phyloP scores from a whole-genome alignment of 208 protist genomes.

The Strigomonas oncopelti region DNA sequence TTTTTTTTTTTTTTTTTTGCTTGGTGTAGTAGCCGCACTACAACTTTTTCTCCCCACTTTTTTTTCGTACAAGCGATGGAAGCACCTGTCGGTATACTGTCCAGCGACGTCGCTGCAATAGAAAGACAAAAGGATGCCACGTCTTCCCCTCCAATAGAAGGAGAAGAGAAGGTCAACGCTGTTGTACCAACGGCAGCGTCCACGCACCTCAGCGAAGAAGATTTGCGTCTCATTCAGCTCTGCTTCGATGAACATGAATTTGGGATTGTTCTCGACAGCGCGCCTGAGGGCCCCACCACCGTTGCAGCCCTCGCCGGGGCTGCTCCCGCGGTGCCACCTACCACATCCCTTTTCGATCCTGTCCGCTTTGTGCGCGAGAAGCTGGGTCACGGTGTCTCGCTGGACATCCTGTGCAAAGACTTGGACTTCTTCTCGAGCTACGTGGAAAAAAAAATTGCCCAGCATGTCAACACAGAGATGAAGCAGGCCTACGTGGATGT shows the following conservation, averaged over 20 bases:
- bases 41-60: background rate
- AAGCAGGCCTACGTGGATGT: slow-evolving; percentile 75
- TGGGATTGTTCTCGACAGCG: slow-evolving; percentile 50
- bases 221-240: slow-evolving; percentile 78
- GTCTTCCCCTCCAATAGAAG: too few species aligned
- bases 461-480: slow-evolving; percentile 76
- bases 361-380: slow-evolving; percentile 70
- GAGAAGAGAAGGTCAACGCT: background rate
- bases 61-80: too few species aligned
- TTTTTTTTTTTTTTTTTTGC: too few species aligned
- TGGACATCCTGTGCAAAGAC: slow-evolving; percentile 59
- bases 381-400: slow-evolving; percentile 60
- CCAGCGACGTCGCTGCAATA: too few species aligned
- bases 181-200: background rate
- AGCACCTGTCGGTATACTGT: too few species aligned
- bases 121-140: background rate
- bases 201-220: slow-evolving; percentile 37
- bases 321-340: slow-evolving; percentile 14
- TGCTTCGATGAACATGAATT: slow-evolving; percentile 88
- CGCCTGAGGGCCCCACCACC: slow-evolving; percentile 7
- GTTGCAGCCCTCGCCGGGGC: background rate
- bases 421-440: slow-evolving; percentile 54
- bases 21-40: too few species aligned
- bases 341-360: slow-evolving; percentile 36
- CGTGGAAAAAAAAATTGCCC: slow-evolving; percentile 54